phyloP scores from a whole-genome alignment of 306 rosid species.

The Vigna unguiculata region DNA sequence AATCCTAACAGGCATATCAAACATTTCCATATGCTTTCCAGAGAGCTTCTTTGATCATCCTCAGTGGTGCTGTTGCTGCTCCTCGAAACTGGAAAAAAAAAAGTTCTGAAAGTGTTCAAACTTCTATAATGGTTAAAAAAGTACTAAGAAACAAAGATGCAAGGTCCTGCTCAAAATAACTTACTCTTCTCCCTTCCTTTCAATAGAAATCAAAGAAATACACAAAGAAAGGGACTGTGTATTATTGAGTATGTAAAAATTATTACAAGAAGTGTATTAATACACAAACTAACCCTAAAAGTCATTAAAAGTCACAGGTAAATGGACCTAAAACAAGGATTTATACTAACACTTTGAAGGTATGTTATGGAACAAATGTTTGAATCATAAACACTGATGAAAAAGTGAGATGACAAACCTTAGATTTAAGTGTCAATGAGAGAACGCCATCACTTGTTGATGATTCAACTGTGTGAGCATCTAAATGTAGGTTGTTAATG shows the following conservation, averaged over 20 bases:
- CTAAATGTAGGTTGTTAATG: constrained; percentile 67
- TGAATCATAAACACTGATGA: background rate
- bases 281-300: too few species aligned
- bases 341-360: too few species aligned
- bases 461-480: constrained; percentile 76
- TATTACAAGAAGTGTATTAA: too few species aligned
- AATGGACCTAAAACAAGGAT: too few species aligned
- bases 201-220: too few species aligned
- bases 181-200: too few species aligned
- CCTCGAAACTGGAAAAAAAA: constrained; percentile 77
- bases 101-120: constrained; percentile 21
- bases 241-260: too few species aligned
- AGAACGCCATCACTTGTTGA: constrained; percentile 71
- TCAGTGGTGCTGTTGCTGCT: constrained; percentile 63
- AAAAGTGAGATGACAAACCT: constrained; percentile 57
- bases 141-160: background rate
- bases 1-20: constrained; percentile 35
- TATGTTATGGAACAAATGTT: too few species aligned
- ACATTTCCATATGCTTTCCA: constrained; percentile 59
- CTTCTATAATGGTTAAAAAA: constrained; percentile 22
- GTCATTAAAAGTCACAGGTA: too few species aligned
- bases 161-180: background rate
- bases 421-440: constrained; percentile 70
- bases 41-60: constrained; percentile 75
- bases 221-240: too few species aligned